These are phyloP conservation scores for Plasmodium blacklocki DNA, from an alignment of 169 alveolate species.

Conservation along the genomic window DNA sequence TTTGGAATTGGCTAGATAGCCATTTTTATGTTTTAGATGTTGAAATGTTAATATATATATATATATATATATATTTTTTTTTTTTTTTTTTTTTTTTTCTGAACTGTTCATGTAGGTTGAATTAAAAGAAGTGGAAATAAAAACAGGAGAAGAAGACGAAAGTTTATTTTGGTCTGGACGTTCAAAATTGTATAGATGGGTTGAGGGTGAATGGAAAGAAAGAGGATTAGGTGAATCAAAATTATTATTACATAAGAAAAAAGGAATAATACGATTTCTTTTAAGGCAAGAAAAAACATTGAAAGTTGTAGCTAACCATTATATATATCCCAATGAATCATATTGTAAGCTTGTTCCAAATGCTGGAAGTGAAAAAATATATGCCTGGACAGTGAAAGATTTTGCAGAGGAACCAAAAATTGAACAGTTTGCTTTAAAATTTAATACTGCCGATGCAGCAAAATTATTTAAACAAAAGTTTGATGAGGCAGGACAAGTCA, in stretches of 20 bases:
- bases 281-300: constrained; percentile 97
- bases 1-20: constrained; percentile 9
- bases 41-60: background rate
- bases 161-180: constrained; percentile 95
- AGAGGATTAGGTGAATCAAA: constrained; percentile 97
- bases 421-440: constrained; percentile 95
- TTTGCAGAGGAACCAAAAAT: constrained; percentile 94
- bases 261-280: constrained; percentile 93
- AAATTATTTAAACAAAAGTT: constrained; percentile 90
- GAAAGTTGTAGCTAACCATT: constrained; percentile 97
- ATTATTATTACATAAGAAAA: constrained; percentile 93
- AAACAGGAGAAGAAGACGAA: constrained; percentile 97
- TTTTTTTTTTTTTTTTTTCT: constrained; percentile 10
- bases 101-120: constrained; percentile 85
- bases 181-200: constrained; percentile 95
- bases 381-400: constrained; percentile 97
- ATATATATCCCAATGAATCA: constrained; percentile 82
- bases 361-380: constrained; percentile 97
- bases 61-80: background rate
- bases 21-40: background rate
- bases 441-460: constrained; percentile 93
- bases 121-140: constrained; percentile 93
- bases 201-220: constrained; percentile 96
- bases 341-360: constrained; percentile 96
- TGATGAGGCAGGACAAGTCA: constrained; percentile 92